phyloP scores from a whole-genome alignment of 257 asterid genomes.

The Paraleonurus japonicus region DNA sequence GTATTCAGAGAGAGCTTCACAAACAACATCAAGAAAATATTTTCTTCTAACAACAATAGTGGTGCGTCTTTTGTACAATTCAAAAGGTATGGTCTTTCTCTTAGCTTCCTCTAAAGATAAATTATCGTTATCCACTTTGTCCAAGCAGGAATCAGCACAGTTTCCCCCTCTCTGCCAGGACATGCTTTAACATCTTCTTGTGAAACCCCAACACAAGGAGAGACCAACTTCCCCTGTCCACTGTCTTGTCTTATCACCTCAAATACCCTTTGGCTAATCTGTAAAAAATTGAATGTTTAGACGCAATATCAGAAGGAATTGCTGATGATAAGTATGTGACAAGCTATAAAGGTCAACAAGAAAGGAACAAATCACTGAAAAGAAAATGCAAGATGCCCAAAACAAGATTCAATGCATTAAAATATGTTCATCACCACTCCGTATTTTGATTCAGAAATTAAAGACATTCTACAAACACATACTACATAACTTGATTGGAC shows the following conservation, averaged over 20 bases:
- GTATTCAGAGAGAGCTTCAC: conserved; percentile 82
- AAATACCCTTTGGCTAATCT: conserved; percentile 81
- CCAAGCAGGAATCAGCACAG: conserved; percentile 35
- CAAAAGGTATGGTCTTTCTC: conserved; percentile 59
- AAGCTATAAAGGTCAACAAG: background rate
- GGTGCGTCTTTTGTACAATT: conserved; percentile 82
- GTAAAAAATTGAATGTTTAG: conserved; percentile 26
- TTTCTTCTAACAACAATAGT: conserved; percentile 66
- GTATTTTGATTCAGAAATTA: background rate
- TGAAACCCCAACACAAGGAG: conserved; percentile 36
- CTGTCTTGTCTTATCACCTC: conserved; percentile 55
- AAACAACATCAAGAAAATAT: conserved; percentile 63
- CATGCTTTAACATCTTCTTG: conserved; percentile 38
- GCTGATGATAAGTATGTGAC: background rate
- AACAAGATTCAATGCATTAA: background rate
- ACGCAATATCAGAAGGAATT: conserved; percentile 10
- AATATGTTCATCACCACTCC: background rate
- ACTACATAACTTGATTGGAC: background rate
- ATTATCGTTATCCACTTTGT: conserved; percentile 30
- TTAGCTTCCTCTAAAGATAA: conserved; percentile 37
- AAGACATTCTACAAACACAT: background rate
- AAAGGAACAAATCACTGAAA: background rate
- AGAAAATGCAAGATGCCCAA: conserved; percentile 20
- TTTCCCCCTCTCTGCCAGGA: conserved; percentile 36
- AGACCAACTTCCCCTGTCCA: conserved; percentile 38